Percentiles rank a stretch among this genome's conserved stretches.
Conservation (phyloP, 768 basidiomycete species). For the Leucosporidium creatinivorum region DNA sequence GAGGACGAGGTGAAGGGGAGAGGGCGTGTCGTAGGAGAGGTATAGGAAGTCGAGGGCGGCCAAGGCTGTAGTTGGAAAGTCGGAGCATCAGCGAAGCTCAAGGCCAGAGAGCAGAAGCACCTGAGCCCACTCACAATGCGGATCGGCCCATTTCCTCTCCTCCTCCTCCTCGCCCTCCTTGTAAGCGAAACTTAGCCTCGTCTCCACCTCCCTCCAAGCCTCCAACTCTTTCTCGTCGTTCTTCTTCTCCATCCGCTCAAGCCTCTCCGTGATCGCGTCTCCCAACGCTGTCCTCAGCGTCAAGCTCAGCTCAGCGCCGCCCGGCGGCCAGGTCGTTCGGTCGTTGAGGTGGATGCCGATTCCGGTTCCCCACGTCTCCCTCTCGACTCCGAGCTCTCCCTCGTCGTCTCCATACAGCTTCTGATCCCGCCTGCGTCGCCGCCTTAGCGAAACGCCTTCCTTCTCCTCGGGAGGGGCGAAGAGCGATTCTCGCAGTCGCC, state of each 20-base stretch:
- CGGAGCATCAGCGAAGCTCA: no score
- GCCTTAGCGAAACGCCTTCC: not conserved
- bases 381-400: conserved; percentile 1
- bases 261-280: not conserved
- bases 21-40: not conserved
- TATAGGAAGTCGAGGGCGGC: conserved; percentile 4
- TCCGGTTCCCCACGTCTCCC: not conserved
- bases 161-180: not conserved
- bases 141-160: conserved; percentile 1
- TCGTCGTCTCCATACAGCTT: not conserved
- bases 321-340: not conserved
- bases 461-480: not conserved
- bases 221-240: not conserved
- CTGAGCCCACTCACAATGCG: not conserved
- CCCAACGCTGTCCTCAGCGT: not conserved
- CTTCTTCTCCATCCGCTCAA: not conserved
- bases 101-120: not conserved
- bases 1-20: conserved; percentile 3
- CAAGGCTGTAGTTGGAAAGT: not conserved
- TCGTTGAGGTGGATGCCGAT: not conserved
- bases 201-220: not conserved
- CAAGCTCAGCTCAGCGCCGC: not conserved
- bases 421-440: not conserved
- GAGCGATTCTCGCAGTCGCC: not conserved
- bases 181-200: not conserved